Percentiles rank a stretch among this genome's conserved stretches.
phyloP scores from a whole-genome alignment of 352 stramenopile species.

The Phytophthora sp. region DNA sequence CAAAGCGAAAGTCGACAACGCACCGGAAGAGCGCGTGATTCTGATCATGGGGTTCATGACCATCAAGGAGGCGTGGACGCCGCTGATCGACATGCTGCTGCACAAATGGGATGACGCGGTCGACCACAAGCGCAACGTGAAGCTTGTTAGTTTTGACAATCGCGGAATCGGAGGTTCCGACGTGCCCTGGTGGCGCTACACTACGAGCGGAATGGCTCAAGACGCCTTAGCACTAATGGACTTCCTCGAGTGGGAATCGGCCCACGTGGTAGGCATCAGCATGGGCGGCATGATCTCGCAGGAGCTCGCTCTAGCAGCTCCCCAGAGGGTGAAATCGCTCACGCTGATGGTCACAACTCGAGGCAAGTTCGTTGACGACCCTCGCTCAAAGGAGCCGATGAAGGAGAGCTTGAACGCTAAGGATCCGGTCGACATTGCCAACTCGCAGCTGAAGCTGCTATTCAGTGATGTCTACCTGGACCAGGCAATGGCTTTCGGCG shows the following conservation, averaged over 20 bases:
- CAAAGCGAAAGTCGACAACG: slow-evolving; percentile 10
- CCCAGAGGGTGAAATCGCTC: slow-evolving; percentile 49
- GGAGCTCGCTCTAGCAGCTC: slow-evolving; percentile 48
- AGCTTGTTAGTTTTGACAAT: slow-evolving; percentile 65
- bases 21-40: slow-evolving; percentile 34
- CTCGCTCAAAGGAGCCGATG: slow-evolving; percentile 34
- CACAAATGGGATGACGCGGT: slow-evolving; percentile 36
- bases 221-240: slow-evolving; percentile 58
- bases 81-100: slow-evolving; percentile 49
- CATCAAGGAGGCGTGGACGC: slow-evolving; percentile 52
- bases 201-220: slow-evolving; percentile 53
- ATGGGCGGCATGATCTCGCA: slow-evolving; percentile 66
- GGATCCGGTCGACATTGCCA: slow-evolving; percentile 33
- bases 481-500: slow-evolving; percentile 36
- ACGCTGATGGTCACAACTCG: slow-evolving; percentile 54
- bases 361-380: slow-evolving; percentile 41
- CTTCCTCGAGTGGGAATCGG: slow-evolving; percentile 45
- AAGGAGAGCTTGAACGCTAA: slow-evolving; percentile 35
- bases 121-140: slow-evolving; percentile 32
- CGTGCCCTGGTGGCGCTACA: slow-evolving; percentile 46
- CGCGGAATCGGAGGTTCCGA: slow-evolving; percentile 51
- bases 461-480: slow-evolving; percentile 38
- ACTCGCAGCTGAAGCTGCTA: slow-evolving; percentile 35
- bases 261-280: slow-evolving; percentile 48
- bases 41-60: slow-evolving; percentile 62